Base-by-base conservation (phyloP, 495 filamentous ascomycete genomes). In the Daldinia bambusicola region DNA sequence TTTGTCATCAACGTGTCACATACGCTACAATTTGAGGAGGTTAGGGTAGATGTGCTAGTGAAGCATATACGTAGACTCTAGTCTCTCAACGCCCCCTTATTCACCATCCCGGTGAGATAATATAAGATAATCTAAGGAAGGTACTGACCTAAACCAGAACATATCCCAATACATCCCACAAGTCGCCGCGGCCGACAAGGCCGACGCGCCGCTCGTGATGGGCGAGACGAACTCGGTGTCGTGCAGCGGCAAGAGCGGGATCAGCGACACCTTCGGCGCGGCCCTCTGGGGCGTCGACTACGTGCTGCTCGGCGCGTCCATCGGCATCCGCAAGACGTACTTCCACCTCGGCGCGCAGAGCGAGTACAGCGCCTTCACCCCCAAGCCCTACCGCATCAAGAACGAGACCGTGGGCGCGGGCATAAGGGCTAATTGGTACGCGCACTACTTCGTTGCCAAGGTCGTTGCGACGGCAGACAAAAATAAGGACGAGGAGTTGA, bases 221-320 rank as follows among this genome's bases (percentile, higher is more conserved):
- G 80, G 80, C 41, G 80, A 82, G 63, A 82, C 80, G 0, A 78
- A 79, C 58, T 78, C 76, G 18, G 78, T 74, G 0, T 80, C 76
- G 0, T 79, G 80, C 65, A 65, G 71, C 14, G 80, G 79, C 10
- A 52, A 41, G 14, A 75, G 72, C 40, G 76, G 77, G 22, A 78
- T 80, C 45, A 78, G 75, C 70, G 75, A 80, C 53, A 77, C 75
- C 2, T 76, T 80, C 34, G 79, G 78, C 57, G 77, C 78, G 1
- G 80, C 80, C 26, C 71, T 82, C 7, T 81, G 79, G 80, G 59
- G 63, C 38, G 69, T 75, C 26, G 80, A 82, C 37, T 81, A 82
- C 69, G 75, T 79, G 55, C 73, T 82, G 9, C 56, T 59, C 36
- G 72, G 75, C 40, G 78, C 79, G 5, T 72, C 65, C 30, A 40